Evolutionary conservation across 345 rosid genomes (phyloP), one percentile per base, ranked within the genome.

Genomic region (Bruguiera sexangula): DNA sequence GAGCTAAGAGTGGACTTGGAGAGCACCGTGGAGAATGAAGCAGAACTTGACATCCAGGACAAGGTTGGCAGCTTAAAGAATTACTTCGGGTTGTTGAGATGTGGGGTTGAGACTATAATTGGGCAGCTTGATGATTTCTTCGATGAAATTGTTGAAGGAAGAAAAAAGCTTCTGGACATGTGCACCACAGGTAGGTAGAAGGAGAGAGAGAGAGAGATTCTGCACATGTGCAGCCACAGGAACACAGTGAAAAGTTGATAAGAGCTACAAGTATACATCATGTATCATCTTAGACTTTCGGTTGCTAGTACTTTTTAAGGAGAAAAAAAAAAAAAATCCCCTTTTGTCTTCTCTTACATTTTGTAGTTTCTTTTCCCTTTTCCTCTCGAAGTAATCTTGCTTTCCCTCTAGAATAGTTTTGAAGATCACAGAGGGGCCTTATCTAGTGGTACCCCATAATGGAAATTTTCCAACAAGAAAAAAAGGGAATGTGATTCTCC

Each of bases 81-180:
- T 37, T 84, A 86, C 54, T 86, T 93, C 71, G 86, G 92, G 71
- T 51, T 82, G 75, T 72, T 90, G 82, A 81, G 87, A 69, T 70
- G 78, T 78, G 93, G 97, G 74, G 85, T 82, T 74, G 96, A 93
- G 75, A 75, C 78, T 57, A 78, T 86, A 27, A 80, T 83, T 75
- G 84, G 83, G 31, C 91, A 91, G 70, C 80, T 93, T 73, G 98
- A 93, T 84, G 96, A 89, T 83, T 85, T 93, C 83, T 84, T 89
- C 73, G 93, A 93, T 79, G 97, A 93, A 73, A 89, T 89, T 69
- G 94, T 91, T 73, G 94, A 91, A 74, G 96, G 91, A 59, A 88
- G 97, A 60, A 85, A 88, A 82, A 84, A 81, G 76, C 89, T 89
- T 73, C 75, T 87, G 82, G 94, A 91, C 83, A 72, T 90, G 79